phyloP scores from a whole-genome alignment of 1,284 basidiomycete genomes.

The Cryptococcus sp. region DNA sequence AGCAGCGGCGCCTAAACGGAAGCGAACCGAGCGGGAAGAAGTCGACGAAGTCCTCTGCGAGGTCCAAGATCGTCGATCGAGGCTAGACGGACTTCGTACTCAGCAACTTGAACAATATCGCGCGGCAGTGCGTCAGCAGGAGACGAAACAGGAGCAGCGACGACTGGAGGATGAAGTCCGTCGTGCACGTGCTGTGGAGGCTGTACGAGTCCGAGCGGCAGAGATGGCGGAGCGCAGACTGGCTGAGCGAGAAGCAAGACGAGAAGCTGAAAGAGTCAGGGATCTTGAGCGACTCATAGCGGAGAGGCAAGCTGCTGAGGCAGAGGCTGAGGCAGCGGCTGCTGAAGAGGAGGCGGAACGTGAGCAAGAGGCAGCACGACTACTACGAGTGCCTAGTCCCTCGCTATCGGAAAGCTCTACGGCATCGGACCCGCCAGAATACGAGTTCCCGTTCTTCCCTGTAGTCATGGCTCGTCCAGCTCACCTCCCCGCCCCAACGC shows the following conservation, averaged over 20 bases:
- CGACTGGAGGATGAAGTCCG: slow-evolving; percentile 7
- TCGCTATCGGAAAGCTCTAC: slow-evolving; percentile 8
- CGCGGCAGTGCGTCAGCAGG: not conserved
- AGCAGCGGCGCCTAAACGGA: not conserved
- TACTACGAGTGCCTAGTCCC: slow-evolving; percentile 6
- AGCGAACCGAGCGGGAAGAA: slow-evolving; percentile 4
- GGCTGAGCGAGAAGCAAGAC: not conserved
- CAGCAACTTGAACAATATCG: slow-evolving; percentile 5
- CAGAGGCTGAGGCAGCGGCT: slow-evolving; percentile 1
- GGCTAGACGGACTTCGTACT: slow-evolving; percentile 9
- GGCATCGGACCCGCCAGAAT: slow-evolving; percentile 19
- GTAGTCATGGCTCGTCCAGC: slow-evolving; percentile 5
- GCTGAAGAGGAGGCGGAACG: not conserved
- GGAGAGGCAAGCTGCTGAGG: not conserved
- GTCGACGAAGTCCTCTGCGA: slow-evolving; percentile 8
- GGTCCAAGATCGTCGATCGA: slow-evolving; percentile 12
- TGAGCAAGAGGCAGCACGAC: too few relatives aligned
- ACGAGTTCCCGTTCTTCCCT: slow-evolving; percentile 19
- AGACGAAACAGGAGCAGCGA: slow-evolving; percentile 2
- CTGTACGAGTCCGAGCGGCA: not conserved
- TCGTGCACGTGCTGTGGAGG: not conserved
- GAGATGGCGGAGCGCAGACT: slow-evolving; percentile 3
- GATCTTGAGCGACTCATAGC: not conserved
- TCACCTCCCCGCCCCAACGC: not conserved
- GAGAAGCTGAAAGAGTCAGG: not conserved